A percentile compares a stretch with the other conserved stretches of the same genome.
Evolutionary conservation across 2,329 filamentous ascomycete species (phyloP).

Genomic region (Coleophoma eucalyptorum): DNA sequence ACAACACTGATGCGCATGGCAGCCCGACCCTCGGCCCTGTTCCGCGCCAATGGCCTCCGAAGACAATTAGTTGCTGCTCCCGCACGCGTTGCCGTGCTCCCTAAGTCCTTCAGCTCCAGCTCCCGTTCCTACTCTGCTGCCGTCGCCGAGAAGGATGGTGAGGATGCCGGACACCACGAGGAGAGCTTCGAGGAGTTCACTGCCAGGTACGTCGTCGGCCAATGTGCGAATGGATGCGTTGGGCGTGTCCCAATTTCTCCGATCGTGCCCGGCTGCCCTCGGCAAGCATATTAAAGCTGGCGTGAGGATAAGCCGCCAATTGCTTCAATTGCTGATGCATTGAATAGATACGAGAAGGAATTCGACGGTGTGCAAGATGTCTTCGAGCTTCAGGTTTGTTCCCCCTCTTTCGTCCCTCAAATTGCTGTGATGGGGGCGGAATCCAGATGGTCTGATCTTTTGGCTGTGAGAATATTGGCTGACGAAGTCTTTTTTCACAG

Average conservation of each 20-base stretch:
- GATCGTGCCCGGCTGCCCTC: constrained; percentile 10
- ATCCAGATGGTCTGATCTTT: background rate
- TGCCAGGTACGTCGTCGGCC: constrained; percentile 66
- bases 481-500: constrained; percentile 33
- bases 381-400: constrained; percentile 94
- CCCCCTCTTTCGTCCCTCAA: constrained; percentile 6
- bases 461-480: background rate
- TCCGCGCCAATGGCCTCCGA: constrained; percentile 60
- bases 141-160: constrained; percentile 47
- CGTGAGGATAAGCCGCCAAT: constrained; percentile 23
- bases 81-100: constrained; percentile 44
- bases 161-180: constrained; percentile 65
- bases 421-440: constrained; percentile 13
- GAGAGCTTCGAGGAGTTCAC: constrained; percentile 99
- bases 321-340: constrained; percentile 21
- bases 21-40: constrained; percentile 58
- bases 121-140: constrained; percentile 29
- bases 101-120: constrained; percentile 61
- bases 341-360: constrained; percentile 92
- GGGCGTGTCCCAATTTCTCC: too few species aligned
- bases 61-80: constrained; percentile 51
- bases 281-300: constrained; percentile 11
- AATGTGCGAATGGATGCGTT: constrained; percentile 7
- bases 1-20: constrained; percentile 67
- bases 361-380: constrained; percentile 97